These are phyloP conservation scores for Actinomortierella ambigua DNA, from an alignment of 371 early-diverging fungal genomes.

Conservation along the genomic window DNA sequence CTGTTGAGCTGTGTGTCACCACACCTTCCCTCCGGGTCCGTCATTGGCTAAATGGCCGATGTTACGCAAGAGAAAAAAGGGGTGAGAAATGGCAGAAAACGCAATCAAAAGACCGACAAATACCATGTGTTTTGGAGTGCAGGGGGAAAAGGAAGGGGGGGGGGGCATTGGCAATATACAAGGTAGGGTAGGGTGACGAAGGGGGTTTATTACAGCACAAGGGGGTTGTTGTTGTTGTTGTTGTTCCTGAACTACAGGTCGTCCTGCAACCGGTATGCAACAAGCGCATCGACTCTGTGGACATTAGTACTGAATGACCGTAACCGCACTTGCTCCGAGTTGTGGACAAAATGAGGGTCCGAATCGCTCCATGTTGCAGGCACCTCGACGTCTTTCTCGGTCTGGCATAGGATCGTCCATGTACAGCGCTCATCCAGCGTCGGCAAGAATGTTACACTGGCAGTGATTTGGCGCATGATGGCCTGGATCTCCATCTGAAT, in stretches of 20 bases:
- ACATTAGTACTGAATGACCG: slow-evolving; percentile 81
- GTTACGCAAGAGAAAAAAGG: too few relatives aligned
- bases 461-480: slow-evolving; percentile 90
- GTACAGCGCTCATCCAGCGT: slow-evolving; percentile 90
- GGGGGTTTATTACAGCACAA: not conserved
- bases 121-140: not conserved
- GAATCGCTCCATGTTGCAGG: slow-evolving; percentile 88
- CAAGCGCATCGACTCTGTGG: slow-evolving; percentile 85
- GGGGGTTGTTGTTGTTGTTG: too few relatives aligned
- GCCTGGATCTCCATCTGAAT: slow-evolving; percentile 82
- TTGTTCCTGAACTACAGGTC: slow-evolving; percentile 45
- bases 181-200: too few relatives aligned
- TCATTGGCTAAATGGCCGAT: too few relatives aligned
- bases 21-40: too few relatives aligned
- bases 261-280: slow-evolving; percentile 76
- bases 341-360: slow-evolving; percentile 75
- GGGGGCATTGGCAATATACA: too few relatives aligned
- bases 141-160: too few relatives aligned
- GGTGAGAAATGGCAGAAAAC: too few relatives aligned
- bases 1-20: too few relatives aligned
- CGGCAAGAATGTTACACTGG: slow-evolving; percentile 89
- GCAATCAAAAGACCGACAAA: too few relatives aligned
- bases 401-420: slow-evolving; percentile 89
- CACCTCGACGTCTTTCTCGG: slow-evolving; percentile 84
- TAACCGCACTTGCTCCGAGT: slow-evolving; percentile 83